Conservation (phyloP, 345 rosid species). For the Eucalyptus shirleyi region DNA sequence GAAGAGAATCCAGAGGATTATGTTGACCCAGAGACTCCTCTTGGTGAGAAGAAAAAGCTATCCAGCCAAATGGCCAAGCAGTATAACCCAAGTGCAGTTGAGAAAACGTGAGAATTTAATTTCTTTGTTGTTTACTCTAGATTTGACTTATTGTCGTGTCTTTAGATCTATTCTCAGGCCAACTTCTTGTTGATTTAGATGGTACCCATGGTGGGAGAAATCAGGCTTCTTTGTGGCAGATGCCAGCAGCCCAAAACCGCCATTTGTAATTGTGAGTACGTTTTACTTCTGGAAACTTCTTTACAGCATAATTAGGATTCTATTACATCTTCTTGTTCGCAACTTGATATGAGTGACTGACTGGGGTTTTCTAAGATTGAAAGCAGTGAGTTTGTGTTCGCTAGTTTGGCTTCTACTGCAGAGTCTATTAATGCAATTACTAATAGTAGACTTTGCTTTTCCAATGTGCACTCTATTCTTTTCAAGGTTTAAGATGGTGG, state of each 20-base stretch:
- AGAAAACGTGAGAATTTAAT: slow-evolving; percentile 57
- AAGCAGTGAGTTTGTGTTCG: background rate
- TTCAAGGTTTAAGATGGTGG: background rate
- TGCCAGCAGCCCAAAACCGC: slow-evolving; percentile 60
- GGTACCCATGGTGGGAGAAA: slow-evolving; percentile 96
- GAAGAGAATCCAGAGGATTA: slow-evolving; percentile 67
- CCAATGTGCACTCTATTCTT: background rate
- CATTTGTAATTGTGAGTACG: slow-evolving; percentile 61
- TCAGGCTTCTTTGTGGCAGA: slow-evolving; percentile 61
- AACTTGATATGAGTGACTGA: background rate
- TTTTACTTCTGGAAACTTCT: background rate
- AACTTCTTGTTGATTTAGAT: slow-evolving; percentile 27
- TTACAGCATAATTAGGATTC: background rate
- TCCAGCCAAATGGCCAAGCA: slow-evolving; percentile 85
- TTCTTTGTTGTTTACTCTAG: background rate
- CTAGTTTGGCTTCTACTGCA: background rate
- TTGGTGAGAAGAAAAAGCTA: slow-evolving; percentile 69
- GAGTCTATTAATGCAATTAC: background rate
- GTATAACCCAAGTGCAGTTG: slow-evolving; percentile 67
- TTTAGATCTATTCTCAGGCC: background rate
- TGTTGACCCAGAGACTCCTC: slow-evolving; percentile 63
- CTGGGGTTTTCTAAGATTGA: background rate
- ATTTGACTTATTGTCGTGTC: background rate
- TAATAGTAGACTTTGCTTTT: background rate
- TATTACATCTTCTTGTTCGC: background rate